phyloP scores from a whole-genome alignment of 2,329 filamentous ascomycete species.

The Trichoderma sp. region DNA sequence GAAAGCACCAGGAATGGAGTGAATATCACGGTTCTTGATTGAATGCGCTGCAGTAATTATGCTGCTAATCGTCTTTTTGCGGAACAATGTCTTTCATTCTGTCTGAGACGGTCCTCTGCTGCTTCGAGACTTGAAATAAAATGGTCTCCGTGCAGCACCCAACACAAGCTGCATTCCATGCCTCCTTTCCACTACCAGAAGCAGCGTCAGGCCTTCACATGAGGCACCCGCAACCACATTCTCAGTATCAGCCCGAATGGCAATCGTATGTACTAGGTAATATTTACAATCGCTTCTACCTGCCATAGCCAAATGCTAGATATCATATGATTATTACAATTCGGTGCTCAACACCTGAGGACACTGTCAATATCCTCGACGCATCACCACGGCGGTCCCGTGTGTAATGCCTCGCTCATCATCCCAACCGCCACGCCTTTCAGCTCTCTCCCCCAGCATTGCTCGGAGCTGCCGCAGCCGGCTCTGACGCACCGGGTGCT shows the following conservation, averaged over 20 bases:
- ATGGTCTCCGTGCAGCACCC: background rate
- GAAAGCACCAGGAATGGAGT: background rate
- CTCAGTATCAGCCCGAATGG: background rate
- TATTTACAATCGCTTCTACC: conserved; percentile 19
- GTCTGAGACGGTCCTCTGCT: background rate
- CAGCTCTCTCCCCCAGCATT: conserved; percentile 32
- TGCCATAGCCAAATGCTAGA: conserved; percentile 3
- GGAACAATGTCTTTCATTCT: background rate
- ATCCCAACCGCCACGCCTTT: background rate
- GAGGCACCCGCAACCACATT: background rate
- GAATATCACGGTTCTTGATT: background rate
- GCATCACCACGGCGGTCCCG: background rate
- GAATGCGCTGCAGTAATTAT: no score
- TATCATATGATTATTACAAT: conserved; percentile 9
- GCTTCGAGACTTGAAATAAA: background rate
- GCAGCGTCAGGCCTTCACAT: background rate
- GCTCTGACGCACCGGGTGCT: conserved; percentile 29
- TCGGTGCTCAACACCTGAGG: background rate
- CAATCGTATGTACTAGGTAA: background rate
- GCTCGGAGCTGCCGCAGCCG: conserved; percentile 23
- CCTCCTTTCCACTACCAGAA: background rate
- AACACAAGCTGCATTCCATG: conserved; percentile 7
- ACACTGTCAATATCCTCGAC: background rate
- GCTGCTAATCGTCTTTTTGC: no score
- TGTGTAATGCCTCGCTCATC: background rate